A percentile compares a stretch with the other conserved stretches of the same genome.
These are phyloP conservation scores for Candida dubliniensis DNA, from an alignment of 1,139 yeast genomes.

Conservation along the genomic window DNA sequence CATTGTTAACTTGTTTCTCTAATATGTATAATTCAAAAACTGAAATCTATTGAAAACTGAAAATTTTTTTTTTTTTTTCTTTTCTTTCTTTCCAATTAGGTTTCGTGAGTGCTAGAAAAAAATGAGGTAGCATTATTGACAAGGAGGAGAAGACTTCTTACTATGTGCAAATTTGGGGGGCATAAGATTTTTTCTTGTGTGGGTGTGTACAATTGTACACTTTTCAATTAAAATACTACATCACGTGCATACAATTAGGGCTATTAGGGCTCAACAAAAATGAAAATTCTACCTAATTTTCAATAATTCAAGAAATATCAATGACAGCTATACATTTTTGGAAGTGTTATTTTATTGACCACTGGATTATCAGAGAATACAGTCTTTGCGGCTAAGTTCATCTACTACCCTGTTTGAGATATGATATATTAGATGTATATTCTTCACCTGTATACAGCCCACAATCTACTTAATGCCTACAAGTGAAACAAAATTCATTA, in stretches of 20 bases:
- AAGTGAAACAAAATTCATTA: too few relatives aligned
- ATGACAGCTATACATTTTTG: neutral
- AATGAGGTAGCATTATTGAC: neutral
- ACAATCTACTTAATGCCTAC: too few relatives aligned
- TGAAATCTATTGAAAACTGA: slow-evolving; percentile 1
- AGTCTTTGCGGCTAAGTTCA: too few relatives aligned
- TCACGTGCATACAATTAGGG: slow-evolving; percentile 4
- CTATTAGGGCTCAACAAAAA: slow-evolving; percentile 5
- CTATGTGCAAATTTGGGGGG: too few relatives aligned
- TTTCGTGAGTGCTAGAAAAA: neutral
- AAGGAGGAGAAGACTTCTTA: neutral
- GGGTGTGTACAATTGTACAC: neutral
- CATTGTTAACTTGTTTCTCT: slow-evolving; percentile 7
- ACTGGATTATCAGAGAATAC: too few relatives aligned
- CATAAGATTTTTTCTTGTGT: too few relatives aligned
- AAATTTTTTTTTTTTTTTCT: slow-evolving; percentile 1
- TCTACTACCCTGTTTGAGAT: too few relatives aligned
- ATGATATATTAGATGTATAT: too few relatives aligned
- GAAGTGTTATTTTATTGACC: neutral
- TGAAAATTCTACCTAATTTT: too few relatives aligned
- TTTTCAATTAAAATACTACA: neutral
- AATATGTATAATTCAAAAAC: neutral
- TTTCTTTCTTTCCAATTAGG: neutral
- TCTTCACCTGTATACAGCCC: too few relatives aligned
- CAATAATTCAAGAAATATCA: neutral